Evolutionary conservation across 108 stramenopile genomes (phyloP).

Genomic region (Stephanodiscus minutulus): DNA sequence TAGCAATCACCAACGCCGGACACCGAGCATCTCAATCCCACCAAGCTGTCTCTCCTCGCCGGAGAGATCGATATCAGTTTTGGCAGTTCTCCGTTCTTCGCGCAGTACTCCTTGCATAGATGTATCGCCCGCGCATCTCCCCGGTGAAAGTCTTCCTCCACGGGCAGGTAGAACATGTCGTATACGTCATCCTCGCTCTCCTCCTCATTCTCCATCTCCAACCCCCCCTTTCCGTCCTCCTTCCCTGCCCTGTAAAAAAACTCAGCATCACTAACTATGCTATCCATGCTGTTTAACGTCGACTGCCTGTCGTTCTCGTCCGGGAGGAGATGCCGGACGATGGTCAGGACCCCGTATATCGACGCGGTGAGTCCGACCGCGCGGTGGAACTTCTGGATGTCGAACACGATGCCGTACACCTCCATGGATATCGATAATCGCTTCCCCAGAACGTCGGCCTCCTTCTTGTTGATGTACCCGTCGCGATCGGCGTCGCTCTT

Average conservation of each 20-base stretch:
- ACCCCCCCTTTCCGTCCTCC: background rate
- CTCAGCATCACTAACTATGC: conserved; percentile 16
- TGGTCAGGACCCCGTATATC: conserved; percentile 19
- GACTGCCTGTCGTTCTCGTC: conserved; percentile 18
- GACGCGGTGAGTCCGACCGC: conserved; percentile 34
- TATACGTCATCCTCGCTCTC: conserved; percentile 3
- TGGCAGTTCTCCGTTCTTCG: background rate
- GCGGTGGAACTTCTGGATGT: conserved; percentile 24
- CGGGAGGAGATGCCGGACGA: conserved; percentile 33
- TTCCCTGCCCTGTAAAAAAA: background rate
- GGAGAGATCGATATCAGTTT: conserved; percentile 9
- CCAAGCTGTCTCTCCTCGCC: background rate
- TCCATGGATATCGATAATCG: conserved; percentile 19
- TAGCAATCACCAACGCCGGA: background rate
- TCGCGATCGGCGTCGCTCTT: conserved; percentile 27
- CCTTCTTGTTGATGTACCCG: conserved; percentile 12
- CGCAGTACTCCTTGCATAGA: conserved; percentile 8
- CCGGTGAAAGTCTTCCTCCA: background rate
- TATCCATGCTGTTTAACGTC: conserved; percentile 20
- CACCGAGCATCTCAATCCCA: conserved; percentile 6
- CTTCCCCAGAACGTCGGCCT: conserved; percentile 16
- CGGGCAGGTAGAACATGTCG: conserved; percentile 10
- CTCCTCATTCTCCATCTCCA: background rate
- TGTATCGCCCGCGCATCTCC: background rate
- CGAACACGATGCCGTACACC: conserved; percentile 33